Conservation (phyloP, 768 basidiomycete species). For the Russula dissimulans region DNA sequence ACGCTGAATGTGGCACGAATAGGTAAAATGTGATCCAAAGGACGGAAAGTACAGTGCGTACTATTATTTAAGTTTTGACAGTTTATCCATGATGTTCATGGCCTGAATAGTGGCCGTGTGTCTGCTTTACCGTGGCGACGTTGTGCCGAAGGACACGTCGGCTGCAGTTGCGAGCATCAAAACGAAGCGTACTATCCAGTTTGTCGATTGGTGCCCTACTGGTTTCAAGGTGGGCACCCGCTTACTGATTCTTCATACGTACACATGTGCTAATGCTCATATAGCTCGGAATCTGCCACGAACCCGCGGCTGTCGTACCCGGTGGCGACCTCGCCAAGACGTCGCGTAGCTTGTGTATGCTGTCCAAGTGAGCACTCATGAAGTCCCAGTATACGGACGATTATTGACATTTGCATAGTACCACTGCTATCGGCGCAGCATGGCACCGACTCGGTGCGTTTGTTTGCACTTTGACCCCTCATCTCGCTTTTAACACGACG, state of each 20-base stretch:
- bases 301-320: slow-evolving; percentile 85
- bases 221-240: slow-evolving; percentile 66
- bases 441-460: slow-evolving; percentile 75
- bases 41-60: slow-evolving; percentile 97
- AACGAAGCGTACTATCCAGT: slow-evolving; percentile 96
- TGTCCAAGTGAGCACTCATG: slow-evolving; percentile 58
- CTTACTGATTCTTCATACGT: not conserved
- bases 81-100: not conserved
- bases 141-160: slow-evolving; percentile 93
- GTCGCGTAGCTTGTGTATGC: slow-evolving; percentile 92
- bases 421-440: slow-evolving; percentile 87
- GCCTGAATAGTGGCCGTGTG: slow-evolving; percentile 70
- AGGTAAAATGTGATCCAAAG: slow-evolving; percentile 84
- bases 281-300: slow-evolving; percentile 93
- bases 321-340: slow-evolving; percentile 93
- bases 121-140: slow-evolving; percentile 89
- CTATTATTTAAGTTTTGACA: no score
- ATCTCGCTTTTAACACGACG: slow-evolving; percentile 4
- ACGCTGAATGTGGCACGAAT: not conserved
- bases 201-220: slow-evolving; percentile 97
- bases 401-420: slow-evolving; percentile 36
- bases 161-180: slow-evolving; percentile 90
- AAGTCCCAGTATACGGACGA: not conserved
- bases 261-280: slow-evolving; percentile 24
- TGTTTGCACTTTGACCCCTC: not conserved